A percentile compares a stretch with the other conserved stretches of the same genome.
phyloP scores from a whole-genome alignment of 169 alveolate species.

The Eimeria praecox region DNA sequence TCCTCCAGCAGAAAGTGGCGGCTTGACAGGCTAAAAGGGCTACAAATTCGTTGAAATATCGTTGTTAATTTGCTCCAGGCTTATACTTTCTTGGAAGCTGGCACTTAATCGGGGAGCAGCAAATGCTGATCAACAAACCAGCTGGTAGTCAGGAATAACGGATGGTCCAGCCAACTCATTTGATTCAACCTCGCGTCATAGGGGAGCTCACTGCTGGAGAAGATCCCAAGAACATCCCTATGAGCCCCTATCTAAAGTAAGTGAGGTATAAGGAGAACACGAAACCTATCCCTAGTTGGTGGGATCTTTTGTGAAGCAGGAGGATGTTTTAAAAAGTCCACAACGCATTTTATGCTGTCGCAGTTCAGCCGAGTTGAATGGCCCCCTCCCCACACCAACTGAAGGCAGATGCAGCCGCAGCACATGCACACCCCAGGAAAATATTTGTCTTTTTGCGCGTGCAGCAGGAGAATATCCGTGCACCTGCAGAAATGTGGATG shows the following conservation, averaged over 20 bases:
- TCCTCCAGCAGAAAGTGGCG: not conserved
- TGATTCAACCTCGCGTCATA: not conserved
- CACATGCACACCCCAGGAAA: not conserved
- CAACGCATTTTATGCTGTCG: not conserved
- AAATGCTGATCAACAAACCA: not conserved
- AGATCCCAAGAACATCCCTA: not conserved
- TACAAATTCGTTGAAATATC: not conserved
- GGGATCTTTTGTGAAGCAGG: not conserved
- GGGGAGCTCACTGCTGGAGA: not conserved
- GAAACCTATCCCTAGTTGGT: not conserved
- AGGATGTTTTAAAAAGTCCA: not conserved
- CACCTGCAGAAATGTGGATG: not conserved
- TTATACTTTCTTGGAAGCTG: not conserved
- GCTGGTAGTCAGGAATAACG: not conserved
- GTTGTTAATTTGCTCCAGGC: not conserved
- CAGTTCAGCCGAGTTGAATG: not conserved
- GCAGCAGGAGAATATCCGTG: not conserved
- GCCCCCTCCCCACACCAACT: not conserved
- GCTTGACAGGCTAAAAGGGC: not conserved
- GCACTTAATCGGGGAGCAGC: not conserved
- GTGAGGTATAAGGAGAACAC: not conserved
- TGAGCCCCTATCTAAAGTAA: not conserved
- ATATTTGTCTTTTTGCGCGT: not conserved
- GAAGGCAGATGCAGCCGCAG: not conserved
- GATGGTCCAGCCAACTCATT: not conserved